A percentile compares a stretch with the other conserved stretches of the same genome.
These are phyloP conservation scores for Luzula sylvatica DNA, from an alignment of 176 grass and related monocot species.

Conservation along the genomic window DNA sequence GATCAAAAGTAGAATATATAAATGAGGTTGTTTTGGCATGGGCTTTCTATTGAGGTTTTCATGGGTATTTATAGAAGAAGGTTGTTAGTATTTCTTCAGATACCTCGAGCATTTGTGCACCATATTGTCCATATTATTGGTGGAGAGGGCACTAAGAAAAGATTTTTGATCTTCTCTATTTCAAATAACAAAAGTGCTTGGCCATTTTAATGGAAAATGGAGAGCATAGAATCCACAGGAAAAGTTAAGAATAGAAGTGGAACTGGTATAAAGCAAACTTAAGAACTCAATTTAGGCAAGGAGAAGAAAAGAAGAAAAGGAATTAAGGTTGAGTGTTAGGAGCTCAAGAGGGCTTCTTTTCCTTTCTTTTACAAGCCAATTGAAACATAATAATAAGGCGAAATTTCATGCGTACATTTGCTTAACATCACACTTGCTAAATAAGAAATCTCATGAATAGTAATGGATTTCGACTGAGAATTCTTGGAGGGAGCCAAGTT, in stretches of 20 bases:
- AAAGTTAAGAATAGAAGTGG: not conserved
- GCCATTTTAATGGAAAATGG: not conserved
- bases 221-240: not conserved
- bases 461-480: too few species aligned
- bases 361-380: slow-evolving; percentile 13
- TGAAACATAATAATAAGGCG: too few species aligned
- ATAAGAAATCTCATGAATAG: too few species aligned
- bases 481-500: too few species aligned
- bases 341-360: slow-evolving; percentile 12
- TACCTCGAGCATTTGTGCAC: slow-evolving; percentile 5
- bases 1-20: not conserved
- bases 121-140: slow-evolving; percentile 20
- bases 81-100: slow-evolving; percentile 1
- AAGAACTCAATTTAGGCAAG: slow-evolving; percentile 1
- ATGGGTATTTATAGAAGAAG: slow-evolving; percentile 30
- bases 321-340: slow-evolving; percentile 9
- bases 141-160: slow-evolving; percentile 20
- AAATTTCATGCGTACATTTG: too few species aligned
- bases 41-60: slow-evolving; percentile 19
- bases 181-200: not conserved
- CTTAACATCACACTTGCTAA: too few species aligned
- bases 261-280: slow-evolving; percentile 2
- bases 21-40: slow-evolving; percentile 21
- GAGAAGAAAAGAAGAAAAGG: not conserved
- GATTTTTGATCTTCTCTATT: slow-evolving; percentile 6